Conservation (phyloP, 2,329 filamentous ascomycete genomes). For the Drechslera avenae region DNA sequence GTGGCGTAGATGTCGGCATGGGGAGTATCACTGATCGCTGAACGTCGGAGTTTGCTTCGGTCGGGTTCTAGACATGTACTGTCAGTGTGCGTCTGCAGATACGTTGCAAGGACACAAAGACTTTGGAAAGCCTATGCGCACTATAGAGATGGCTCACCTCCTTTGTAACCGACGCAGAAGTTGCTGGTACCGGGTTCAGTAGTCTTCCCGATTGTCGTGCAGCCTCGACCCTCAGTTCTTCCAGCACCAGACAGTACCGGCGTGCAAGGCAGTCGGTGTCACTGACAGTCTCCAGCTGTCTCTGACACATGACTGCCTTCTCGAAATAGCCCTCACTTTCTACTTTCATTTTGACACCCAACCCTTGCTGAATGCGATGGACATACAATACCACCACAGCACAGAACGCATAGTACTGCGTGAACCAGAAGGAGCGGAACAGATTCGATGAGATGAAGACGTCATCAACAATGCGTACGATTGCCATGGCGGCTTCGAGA, state of each 20-base stretch:
- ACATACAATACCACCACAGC: constrained; percentile 61
- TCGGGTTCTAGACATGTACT: neutral
- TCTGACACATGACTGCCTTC: constrained; percentile 51
- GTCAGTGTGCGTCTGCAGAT: neutral
- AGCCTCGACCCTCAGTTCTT: constrained; percentile 56
- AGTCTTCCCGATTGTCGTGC: constrained; percentile 31
- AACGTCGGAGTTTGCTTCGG: neutral
- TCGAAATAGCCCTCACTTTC: constrained; percentile 56
- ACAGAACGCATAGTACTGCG: constrained; percentile 61
- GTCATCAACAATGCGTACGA: constrained; percentile 53
- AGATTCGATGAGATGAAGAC: constrained; percentile 49
- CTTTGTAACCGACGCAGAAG: neutral
- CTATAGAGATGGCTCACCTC: neutral
- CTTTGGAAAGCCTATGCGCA: neutral
- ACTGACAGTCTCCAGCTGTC: constrained; percentile 37
- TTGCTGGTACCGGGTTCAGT: neutral
- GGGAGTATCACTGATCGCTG: constrained; percentile 3
- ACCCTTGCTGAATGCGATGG: constrained; percentile 58
- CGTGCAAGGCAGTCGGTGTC: constrained; percentile 45
- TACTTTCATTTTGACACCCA: constrained; percentile 53
- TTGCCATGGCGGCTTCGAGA: constrained; percentile 54
- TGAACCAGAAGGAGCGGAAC: constrained; percentile 59
- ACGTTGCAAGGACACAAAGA: neutral
- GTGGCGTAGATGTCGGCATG: constrained; percentile 2
- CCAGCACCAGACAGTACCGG: constrained; percentile 59